These are phyloP conservation scores for Entomortierella beljakovae DNA, from an alignment of 192 early-diverging fungal genomes.

Conservation along the genomic window DNA sequence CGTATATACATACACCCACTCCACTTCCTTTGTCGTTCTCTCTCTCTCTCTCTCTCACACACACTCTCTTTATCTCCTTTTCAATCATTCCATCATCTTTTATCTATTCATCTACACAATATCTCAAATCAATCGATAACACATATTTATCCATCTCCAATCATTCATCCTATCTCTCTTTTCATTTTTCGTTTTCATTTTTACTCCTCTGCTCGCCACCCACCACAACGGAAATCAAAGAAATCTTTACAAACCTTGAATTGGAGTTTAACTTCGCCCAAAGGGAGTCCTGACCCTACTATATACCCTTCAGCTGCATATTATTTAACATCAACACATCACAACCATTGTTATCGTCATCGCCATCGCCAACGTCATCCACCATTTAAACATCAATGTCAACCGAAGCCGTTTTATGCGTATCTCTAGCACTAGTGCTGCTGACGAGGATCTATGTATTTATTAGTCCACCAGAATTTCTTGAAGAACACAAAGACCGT, in stretches of 20 bases:
- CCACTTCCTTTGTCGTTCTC: conserved; percentile 4
- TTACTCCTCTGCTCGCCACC: too few relatives aligned
- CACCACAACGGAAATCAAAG: too few relatives aligned
- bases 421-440: conserved; percentile 45
- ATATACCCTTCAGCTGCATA: too few relatives aligned
- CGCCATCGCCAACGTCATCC: neutral
- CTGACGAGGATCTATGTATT: conserved; percentile 52
- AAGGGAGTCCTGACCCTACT: too few relatives aligned
- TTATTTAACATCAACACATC: neutral
- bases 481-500: conserved; percentile 49
- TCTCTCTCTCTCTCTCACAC: conserved; percentile 4
- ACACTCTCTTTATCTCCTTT: too few relatives aligned
- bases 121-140: too few relatives aligned
- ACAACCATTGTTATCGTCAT: neutral
- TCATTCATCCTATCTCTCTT: too few relatives aligned
- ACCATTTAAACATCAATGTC: conserved; percentile 18
- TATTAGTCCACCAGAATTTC: conserved; percentile 50
- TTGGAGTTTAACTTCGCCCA: too few relatives aligned
- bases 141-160: too few relatives aligned
- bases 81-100: neutral
- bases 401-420: conserved; percentile 49
- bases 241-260: too few relatives aligned
- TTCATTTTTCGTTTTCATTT: too few relatives aligned
- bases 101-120: neutral
- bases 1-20: neutral